Evolutionary conservation across 2,329 filamentous ascomycete genomes (phyloP).

Genomic region (Fusarium illudens): DNA sequence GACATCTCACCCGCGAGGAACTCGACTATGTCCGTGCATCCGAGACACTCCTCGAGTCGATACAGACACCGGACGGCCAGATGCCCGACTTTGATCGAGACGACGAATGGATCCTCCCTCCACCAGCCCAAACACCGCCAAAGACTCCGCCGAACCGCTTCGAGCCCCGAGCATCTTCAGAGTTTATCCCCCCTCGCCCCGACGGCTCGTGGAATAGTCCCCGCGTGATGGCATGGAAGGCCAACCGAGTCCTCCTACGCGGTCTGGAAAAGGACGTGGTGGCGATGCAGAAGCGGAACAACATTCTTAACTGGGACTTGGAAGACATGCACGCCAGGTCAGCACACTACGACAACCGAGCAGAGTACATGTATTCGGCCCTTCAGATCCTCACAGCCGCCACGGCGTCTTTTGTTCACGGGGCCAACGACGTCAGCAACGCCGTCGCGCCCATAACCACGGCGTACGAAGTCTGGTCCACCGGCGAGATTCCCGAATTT

Average conservation of each 20-base stretch:
- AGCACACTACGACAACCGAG: slow-evolving; percentile 68
- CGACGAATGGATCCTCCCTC: slow-evolving; percentile 45
- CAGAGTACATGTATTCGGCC: slow-evolving; percentile 69
- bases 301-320: slow-evolving; percentile 59
- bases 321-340: slow-evolving; percentile 63
- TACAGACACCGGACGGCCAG: slow-evolving; percentile 42
- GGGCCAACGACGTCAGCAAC: slow-evolving; percentile 73
- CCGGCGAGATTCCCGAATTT: slow-evolving; percentile 52
- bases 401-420: slow-evolving; percentile 71
- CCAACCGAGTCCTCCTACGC: slow-evolving; percentile 54
- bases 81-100: slow-evolving; percentile 42
- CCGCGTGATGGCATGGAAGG: slow-evolving; percentile 51
- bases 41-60: slow-evolving; percentile 46
- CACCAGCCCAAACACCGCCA: slow-evolving; percentile 39
- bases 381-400: slow-evolving; percentile 68
- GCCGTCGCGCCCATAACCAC: slow-evolving; percentile 70
- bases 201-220: slow-evolving; percentile 52
- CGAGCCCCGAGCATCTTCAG: slow-evolving; percentile 14
- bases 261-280: slow-evolving; percentile 61
- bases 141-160: slow-evolving; percentile 19
- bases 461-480: slow-evolving; percentile 68
- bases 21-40: slow-evolving; percentile 50
- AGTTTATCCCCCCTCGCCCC: slow-evolving; percentile 46
- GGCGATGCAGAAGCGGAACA: slow-evolving; percentile 55
- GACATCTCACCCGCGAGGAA: slow-evolving; percentile 57